Evolutionary conservation across 106 monocot genomes (phyloP).

Genomic region (Dioscorea dumetorum): DNA sequence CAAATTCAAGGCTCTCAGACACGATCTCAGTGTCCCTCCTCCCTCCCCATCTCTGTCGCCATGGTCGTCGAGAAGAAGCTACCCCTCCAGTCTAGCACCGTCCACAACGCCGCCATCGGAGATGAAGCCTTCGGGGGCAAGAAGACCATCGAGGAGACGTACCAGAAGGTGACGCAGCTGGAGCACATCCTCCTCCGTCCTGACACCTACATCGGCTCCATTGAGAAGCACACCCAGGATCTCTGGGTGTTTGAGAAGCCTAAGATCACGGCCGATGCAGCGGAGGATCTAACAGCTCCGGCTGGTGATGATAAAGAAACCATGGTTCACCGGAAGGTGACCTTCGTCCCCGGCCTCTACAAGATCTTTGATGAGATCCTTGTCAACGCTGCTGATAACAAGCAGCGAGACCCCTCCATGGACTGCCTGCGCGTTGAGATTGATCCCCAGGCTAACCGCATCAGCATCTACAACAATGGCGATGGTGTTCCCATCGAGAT

Average conservation of each 20-base stretch:
- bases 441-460: constrained; percentile 44
- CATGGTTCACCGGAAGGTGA: constrained; percentile 62
- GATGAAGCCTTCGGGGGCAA: constrained; percentile 10
- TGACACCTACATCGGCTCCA: constrained; percentile 93
- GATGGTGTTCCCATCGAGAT: constrained; percentile 96
- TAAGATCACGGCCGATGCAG: too few species aligned
- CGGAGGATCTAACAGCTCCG: too few species aligned
- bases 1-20: constrained; percentile 5
- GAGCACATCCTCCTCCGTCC: constrained; percentile 99
- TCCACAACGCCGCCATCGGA: constrained; percentile 39
- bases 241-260: constrained; percentile 63
- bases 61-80: constrained; percentile 42
- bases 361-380: constrained; percentile 99
- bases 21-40: constrained; percentile 38
- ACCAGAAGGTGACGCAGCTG: constrained; percentile 98
- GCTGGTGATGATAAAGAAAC: constrained; percentile 26
- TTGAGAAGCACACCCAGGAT: constrained; percentile 81
- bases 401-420: constrained; percentile 95
- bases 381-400: constrained; percentile 99
- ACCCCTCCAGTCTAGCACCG: constrained; percentile 67
- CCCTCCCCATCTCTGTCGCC: constrained; percentile 9
- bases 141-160: constrained; percentile 88
- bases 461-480: constrained; percentile 92
- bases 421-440: constrained; percentile 79
- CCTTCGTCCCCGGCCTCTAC: constrained; percentile 94